Evolutionary conservation across 345 rosid species (phyloP).

Genomic region (Citrus reticulata): DNA sequence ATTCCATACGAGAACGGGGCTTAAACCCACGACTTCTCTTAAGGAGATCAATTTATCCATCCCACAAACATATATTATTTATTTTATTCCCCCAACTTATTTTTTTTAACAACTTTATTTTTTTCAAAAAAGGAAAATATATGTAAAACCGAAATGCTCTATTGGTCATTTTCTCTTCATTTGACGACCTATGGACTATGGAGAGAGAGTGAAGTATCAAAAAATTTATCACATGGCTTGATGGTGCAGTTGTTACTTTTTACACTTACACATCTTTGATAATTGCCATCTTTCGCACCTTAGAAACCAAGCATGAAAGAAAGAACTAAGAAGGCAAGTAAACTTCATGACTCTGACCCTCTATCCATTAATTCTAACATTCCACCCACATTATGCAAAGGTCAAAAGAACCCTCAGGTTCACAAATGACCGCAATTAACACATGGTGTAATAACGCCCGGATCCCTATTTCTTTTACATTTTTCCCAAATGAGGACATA

Average conservation of each 20-base stretch:
- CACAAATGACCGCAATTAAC: not conserved
- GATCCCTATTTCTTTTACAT: not conserved
- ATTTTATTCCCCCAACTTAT: too few relatives aligned
- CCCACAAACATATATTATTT: not conserved
- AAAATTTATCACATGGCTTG: not conserved
- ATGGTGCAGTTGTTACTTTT: not conserved
- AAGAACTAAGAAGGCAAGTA: constrained; percentile 17
- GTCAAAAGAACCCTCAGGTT: constrained; percentile 6
- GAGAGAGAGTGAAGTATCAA: not conserved
- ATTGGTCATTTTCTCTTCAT: too few relatives aligned
- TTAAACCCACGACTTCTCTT: too few relatives aligned
- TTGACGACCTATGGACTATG: not conserved
- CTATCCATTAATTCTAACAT: constrained; percentile 22
- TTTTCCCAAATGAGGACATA: not conserved
- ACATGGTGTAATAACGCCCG: not conserved
- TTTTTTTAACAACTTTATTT: too few relatives aligned
- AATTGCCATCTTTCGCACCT: constrained; percentile 8
- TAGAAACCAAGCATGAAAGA: constrained; percentile 18
- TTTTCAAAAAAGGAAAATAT: too few relatives aligned
- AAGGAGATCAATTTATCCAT: not conserved
- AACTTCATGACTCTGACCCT: constrained; percentile 30
- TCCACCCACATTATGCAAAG: constrained; percentile 12
- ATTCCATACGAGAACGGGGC: rapidly evolving
- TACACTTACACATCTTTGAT: not conserved
- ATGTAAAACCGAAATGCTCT: not conserved